A percentile compares a stretch with the other conserved stretches of the same genome.
phyloP scores from a whole-genome alignment of 2,329 filamentous ascomycete genomes.

The Lachnellula occidentalis region DNA sequence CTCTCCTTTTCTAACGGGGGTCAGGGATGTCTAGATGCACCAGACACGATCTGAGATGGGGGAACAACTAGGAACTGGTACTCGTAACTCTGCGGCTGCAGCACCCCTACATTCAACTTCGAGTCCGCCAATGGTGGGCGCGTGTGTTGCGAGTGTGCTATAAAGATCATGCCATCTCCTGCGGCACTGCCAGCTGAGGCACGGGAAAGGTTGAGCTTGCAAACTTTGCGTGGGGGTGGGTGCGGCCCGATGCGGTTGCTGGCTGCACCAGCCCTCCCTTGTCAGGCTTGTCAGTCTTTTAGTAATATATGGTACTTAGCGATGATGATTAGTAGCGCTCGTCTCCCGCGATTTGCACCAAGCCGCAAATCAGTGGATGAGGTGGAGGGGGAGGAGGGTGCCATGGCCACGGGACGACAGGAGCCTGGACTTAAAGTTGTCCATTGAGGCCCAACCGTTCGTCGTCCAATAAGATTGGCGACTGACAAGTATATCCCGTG shows the following conservation, averaged over 20 bases:
- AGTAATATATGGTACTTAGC: neutral
- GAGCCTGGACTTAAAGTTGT: neutral
- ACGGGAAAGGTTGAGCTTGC: slow-evolving; percentile 14
- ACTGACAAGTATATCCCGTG: neutral
- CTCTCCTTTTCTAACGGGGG: slow-evolving; percentile 7
- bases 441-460: slow-evolving; percentile 10
- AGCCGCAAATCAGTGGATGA: slow-evolving; percentile 1
- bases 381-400: neutral
- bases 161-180: no score
- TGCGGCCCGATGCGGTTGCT: neutral
- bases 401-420: neutral
- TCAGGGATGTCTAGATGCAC: slow-evolving; percentile 28
- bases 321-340: neutral
- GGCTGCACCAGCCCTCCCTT: neutral
- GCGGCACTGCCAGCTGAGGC: neutral
- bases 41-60: slow-evolving; percentile 24
- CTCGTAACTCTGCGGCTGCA: neutral
- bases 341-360: neutral
- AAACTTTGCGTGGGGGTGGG: slow-evolving; percentile 8
- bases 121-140: no score
- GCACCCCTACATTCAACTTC: neutral
- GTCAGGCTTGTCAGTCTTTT: no score
- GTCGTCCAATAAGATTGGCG: slow-evolving; percentile 12
- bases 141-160: no score
- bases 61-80: neutral